Evolutionary conservation across 495 filamentous ascomycete species (phyloP), one percentile per base, ranked within the genome.

Genomic region (Xylaria grammica): DNA sequence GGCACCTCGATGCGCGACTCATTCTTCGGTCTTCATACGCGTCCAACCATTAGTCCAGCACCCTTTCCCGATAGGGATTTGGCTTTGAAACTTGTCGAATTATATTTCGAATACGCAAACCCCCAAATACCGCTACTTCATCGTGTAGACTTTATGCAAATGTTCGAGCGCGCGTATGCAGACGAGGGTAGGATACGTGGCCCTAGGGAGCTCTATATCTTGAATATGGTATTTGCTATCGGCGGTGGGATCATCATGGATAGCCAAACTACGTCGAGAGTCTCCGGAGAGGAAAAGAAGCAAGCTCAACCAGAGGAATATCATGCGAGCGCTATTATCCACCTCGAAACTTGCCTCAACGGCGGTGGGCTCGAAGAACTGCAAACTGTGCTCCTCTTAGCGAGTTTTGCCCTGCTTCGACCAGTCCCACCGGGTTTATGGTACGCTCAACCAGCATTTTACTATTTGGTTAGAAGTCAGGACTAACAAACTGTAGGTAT

Each of bases 161-260:
- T 96, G 76, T 86, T 97, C 63, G 87, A 96, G 36, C 82, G 85
- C 46, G 91, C 91, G 0, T 98, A 95, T 74, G 79, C 82, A 3
- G 79, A 86, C 8, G 86, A 89, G 36, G 86, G 86, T 56, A 86
- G 87, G 61, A 85, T 85, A 60, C 85, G 92, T 30, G 91, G 90
- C 20, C 87, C 94, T 8, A 86, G 91, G 54, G 93, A 96, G 75
- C 85, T 93, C 15, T 98, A 97, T 72, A 86, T 93, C 75, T 83
- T 97, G 51, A 97, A 97, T 75, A 97, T 98, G 74, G 94, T 97
- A n/a, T 98, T 94, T 78, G 94, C 94, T 6, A 97, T 97, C 65
- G 94, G 94, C 9, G 90, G 92, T 13, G 94, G 93, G 0, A 96
- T 97, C 67, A 96, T 97, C 65, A 86, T 97, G 67, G 90, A 89